Conservation (phyloP, 495 filamentous ascomycete genomes). For the Xylaria palmicola region DNA sequence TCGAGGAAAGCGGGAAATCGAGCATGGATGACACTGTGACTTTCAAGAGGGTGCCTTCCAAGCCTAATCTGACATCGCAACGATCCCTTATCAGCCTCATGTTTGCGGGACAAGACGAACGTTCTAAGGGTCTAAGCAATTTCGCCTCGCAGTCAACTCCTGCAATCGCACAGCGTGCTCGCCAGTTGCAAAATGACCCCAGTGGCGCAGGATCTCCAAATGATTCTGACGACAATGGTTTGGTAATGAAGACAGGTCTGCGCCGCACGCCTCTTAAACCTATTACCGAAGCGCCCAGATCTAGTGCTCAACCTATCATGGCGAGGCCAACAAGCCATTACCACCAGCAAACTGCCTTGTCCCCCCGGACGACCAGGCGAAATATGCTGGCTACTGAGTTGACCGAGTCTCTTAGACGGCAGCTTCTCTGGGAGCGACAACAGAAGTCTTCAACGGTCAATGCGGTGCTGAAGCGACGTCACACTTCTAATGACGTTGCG, state of each 20-base stretch:
- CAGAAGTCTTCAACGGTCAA: slow-evolving; percentile 81
- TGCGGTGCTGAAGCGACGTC: slow-evolving; percentile 84
- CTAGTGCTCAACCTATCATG: slow-evolving; percentile 76
- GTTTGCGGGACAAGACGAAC: slow-evolving; percentile 71
- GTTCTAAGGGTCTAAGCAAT: slow-evolving; percentile 63
- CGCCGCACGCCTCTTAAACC: slow-evolving; percentile 44
- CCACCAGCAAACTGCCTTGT: slow-evolving; percentile 67
- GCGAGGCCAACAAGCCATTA: slow-evolving; percentile 62
- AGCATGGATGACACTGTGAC: slow-evolving; percentile 74
- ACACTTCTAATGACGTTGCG: slow-evolving; percentile 86
- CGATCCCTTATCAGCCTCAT: slow-evolving; percentile 87
- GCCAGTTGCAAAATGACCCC: slow-evolving; percentile 69
- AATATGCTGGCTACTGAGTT: slow-evolving; percentile 97
- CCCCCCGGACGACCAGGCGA: slow-evolving; percentile 86
- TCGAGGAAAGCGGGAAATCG: slow-evolving; percentile 80
- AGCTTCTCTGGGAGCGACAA: slow-evolving; percentile 49
- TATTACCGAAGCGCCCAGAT: slow-evolving; percentile 68
- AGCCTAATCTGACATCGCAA: slow-evolving; percentile 78
- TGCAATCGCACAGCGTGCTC: slow-evolving; percentile 70
- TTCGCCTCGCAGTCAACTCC: slow-evolving; percentile 77
- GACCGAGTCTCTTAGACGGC: slow-evolving; percentile 49
- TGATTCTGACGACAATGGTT: slow-evolving; percentile 62
- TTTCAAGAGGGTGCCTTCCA: slow-evolving; percentile 89
- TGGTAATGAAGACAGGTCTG: slow-evolving; percentile 62
- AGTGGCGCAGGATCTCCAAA: slow-evolving; percentile 71